A percentile compares a stretch with the other conserved stretches of the same genome.
Evolutionary conservation across 495 filamentous ascomycete genomes (phyloP).

Genomic region (Penicillium nucicola): DNA sequence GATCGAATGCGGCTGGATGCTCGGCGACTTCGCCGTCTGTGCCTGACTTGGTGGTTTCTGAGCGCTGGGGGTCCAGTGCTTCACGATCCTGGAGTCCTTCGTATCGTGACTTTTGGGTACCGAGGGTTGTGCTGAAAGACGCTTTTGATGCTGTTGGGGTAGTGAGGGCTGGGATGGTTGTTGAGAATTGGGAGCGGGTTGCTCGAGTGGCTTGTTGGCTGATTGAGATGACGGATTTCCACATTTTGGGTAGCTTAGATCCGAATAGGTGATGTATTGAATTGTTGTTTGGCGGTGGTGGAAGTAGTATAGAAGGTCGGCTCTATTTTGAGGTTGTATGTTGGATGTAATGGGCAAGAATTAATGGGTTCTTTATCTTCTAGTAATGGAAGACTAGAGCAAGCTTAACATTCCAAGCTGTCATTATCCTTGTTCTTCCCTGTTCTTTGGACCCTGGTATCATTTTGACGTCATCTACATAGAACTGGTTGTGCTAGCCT

Average conservation of each 20-base stretch:
- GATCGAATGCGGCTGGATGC: conserved; percentile 55
- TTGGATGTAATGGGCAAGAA: neutral
- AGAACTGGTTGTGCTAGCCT: conserved; percentile 11
- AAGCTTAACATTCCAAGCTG: neutral
- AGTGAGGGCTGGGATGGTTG: neutral
- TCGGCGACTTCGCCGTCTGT: conserved; percentile 53
- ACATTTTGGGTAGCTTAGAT: conserved; percentile 15
- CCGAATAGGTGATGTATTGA: neutral
- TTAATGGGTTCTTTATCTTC: neutral
- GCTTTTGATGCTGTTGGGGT: neutral
- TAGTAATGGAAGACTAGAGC: neutral
- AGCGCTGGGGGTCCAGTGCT: conserved; percentile 48
- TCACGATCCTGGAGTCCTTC: conserved; percentile 53
- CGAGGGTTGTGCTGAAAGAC: conserved; percentile 14
- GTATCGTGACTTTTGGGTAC: conserved; percentile 17
- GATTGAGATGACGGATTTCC: conserved; percentile 23
- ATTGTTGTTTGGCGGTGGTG: neutral
- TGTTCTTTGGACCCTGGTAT: conserved; percentile 15
- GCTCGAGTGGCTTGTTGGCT: conserved; percentile 16
- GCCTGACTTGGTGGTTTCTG: conserved; percentile 57
- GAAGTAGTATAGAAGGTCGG: neutral
- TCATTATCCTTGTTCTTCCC: conserved; percentile 2
- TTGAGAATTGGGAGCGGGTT: neutral
- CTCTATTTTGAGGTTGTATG: neutral
- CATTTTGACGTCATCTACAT: conserved; percentile 37